Evolutionary conservation across 306 rosid species (phyloP).

Genomic region (Purshia tridentata): DNA sequence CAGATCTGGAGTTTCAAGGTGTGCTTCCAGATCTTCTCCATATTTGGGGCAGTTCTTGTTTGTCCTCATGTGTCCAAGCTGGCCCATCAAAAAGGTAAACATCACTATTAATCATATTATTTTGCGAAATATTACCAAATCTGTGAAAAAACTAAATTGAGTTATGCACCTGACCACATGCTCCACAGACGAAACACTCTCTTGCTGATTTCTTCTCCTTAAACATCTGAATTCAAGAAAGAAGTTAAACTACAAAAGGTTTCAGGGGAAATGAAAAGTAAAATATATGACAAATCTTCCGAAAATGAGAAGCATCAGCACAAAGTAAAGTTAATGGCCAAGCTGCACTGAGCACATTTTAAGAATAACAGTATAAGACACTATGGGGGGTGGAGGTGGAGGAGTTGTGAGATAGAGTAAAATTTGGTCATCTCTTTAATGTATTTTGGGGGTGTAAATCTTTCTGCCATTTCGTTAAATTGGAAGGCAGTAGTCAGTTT

Average conservation of each 20-base stretch:
- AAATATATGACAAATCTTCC: not conserved
- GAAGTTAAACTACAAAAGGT: slow-evolving; percentile 20
- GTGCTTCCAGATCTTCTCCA: slow-evolving; percentile 76
- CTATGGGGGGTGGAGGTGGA: no score
- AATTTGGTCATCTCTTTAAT: no score
- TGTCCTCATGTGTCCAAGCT: slow-evolving; percentile 98
- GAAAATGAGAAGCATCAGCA: not conserved
- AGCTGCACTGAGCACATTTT: no score
- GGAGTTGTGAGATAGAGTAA: no score
- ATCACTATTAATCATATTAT: slow-evolving; percentile 20
- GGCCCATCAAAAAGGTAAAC: slow-evolving; percentile 29
- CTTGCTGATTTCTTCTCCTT: slow-evolving; percentile 94
- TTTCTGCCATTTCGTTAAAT: no score
- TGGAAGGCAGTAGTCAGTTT: no score
- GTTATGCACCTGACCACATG: slow-evolving; percentile 85
- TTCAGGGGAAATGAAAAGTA: slow-evolving; percentile 10
- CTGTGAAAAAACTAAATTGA: not conserved
- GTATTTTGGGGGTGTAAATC: no score
- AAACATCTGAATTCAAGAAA: slow-evolving; percentile 52
- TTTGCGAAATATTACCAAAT: slow-evolving; percentile 6
- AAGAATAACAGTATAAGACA: no score
- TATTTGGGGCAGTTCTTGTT: slow-evolving; percentile 98
- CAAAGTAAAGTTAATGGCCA: not conserved
- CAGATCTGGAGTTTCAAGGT: slow-evolving; percentile 54
- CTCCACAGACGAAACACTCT: slow-evolving; percentile 90